Base-by-base conservation (phyloP, 2,329 filamentous ascomycete species). In the Cytospora leucostoma region DNA sequence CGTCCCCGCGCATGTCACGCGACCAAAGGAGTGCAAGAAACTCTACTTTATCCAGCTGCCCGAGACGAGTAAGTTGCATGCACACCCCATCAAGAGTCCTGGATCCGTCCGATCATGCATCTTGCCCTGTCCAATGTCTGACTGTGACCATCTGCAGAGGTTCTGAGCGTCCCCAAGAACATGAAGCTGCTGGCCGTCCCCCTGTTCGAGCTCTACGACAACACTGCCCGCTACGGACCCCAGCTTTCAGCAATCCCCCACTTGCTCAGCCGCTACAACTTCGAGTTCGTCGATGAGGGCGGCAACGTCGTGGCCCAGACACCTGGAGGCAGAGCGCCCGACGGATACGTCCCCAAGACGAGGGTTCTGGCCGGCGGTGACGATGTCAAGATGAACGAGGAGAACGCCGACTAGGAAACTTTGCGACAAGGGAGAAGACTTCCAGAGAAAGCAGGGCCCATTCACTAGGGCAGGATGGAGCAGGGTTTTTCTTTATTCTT, bases 11-110 rank as follows among this genome's bases (percentile, higher is more conserved):
- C 95, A 99, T 78, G 92, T 97, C 67, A 97, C 94, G 19, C 84
- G 95, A 59, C 95, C 95, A 8, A 99, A 99, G 81, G 95, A 99
- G 80, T 97, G 94, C 81, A 99, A 99, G 83, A 99, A 99, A 83
- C 84, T 98, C 50, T 99, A 98, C 78, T 93, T 98, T 67, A 97
- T 99, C 68, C 92, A 97, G 75, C 82, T 99, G 34, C 95, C 95
- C 0, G 88, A 93, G 76, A 93, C 89, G 70, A 98, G 93, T 96
- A 84, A 66, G 87, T 77, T 37, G 63, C 53, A n/a, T 37, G 63
- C 27, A 27, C 27, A 27, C 27, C 4, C 27, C 27, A n/a, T n/a
- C 27, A 3, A 27, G 27, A 27, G 27, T 21, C 32, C 11, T 37
- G 35, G 17, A 19, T 47, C 3, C 53, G 2, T 1, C 17, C 35